Evolutionary conservation across 1,139 yeast species (phyloP).

Genomic region (Candida buenavistaensis): DNA sequence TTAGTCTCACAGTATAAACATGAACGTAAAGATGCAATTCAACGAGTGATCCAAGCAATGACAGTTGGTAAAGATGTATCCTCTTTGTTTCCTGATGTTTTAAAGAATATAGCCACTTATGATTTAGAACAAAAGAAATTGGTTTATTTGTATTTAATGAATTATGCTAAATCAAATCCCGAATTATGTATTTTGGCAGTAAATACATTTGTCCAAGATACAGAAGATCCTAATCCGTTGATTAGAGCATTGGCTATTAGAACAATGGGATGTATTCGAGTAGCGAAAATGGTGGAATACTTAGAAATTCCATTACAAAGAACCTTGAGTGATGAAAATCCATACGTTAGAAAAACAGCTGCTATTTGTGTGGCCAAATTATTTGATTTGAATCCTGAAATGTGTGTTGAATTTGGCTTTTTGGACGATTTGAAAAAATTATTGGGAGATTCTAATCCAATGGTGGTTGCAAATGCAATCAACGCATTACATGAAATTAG

Average conservation of each 20-base stretch:
- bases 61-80: conserved; percentile 98
- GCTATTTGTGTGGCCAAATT: conserved; percentile 96
- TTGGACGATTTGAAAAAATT: conserved; percentile 66
- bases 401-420: conserved; percentile 88
- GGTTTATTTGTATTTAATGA: conserved; percentile 93
- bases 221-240: conserved; percentile 95
- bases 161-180: conserved; percentile 95
- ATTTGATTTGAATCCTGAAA: conserved; percentile 78
- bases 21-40: conserved; percentile 95
- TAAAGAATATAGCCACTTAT: conserved; percentile 95
- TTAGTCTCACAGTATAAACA: conserved; percentile 92
- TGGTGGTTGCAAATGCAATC: conserved; percentile 95
- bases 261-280: conserved; percentile 98
- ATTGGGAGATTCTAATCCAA: conserved; percentile 86
- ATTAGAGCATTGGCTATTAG: conserved; percentile 95
- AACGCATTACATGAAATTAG: conserved; percentile 82
- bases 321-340: conserved; percentile 89
- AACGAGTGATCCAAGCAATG: conserved; percentile 97
- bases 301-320: conserved; percentile 86
- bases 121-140: conserved; percentile 96
- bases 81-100: conserved; percentile 89
- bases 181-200: conserved; percentile 95
- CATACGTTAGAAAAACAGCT: conserved; percentile 96
- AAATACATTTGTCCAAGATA: conserved; percentile 93
- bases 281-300: conserved; percentile 92